Conservation (phyloP, 371 early-diverging fungal genomes). For the Zopfochytrium polystomum region DNA sequence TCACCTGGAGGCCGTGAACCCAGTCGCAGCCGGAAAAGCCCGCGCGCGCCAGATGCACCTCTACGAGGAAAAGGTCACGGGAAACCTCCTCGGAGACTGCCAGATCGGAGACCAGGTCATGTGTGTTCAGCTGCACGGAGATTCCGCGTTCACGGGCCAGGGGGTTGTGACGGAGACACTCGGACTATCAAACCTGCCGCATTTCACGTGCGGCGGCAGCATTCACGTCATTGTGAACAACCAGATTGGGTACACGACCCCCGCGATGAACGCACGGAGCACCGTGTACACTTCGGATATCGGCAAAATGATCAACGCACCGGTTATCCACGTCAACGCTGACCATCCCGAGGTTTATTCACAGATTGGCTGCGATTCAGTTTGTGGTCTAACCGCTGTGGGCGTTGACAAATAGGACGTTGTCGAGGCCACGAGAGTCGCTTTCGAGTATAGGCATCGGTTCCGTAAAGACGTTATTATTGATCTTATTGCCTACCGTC, state of each 20-base stretch:
- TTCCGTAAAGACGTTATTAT: slow-evolving; percentile 88
- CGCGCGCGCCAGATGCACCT: slow-evolving; percentile 87
- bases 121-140: slow-evolving; percentile 93
- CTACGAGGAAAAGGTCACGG: slow-evolving; percentile 50
- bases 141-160: slow-evolving; percentile 65
- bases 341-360: slow-evolving; percentile 74
- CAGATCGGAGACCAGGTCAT: slow-evolving; percentile 83
- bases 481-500: slow-evolving; percentile 89
- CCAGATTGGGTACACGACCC: slow-evolving; percentile 95
- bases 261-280: slow-evolving; percentile 86
- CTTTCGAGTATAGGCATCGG: slow-evolving; percentile 84
- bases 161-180: slow-evolving; percentile 95
- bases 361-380: neutral
- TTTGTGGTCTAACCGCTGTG: neutral
- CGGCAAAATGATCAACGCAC: slow-evolving; percentile 91
- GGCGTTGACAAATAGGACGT: slow-evolving; percentile 60
- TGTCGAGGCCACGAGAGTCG: slow-evolving; percentile 75
- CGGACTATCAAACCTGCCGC: slow-evolving; percentile 87
- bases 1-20: slow-evolving; percentile 92
- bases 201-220: slow-evolving; percentile 89
- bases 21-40: slow-evolving; percentile 92
- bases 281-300: slow-evolving; percentile 89
- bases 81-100: slow-evolving; percentile 59
- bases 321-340: slow-evolving; percentile 95
- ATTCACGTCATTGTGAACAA: slow-evolving; percentile 96